Conservation (phyloP, 192 early-diverging fungal species). For the Chytriomyces confervae region DNA sequence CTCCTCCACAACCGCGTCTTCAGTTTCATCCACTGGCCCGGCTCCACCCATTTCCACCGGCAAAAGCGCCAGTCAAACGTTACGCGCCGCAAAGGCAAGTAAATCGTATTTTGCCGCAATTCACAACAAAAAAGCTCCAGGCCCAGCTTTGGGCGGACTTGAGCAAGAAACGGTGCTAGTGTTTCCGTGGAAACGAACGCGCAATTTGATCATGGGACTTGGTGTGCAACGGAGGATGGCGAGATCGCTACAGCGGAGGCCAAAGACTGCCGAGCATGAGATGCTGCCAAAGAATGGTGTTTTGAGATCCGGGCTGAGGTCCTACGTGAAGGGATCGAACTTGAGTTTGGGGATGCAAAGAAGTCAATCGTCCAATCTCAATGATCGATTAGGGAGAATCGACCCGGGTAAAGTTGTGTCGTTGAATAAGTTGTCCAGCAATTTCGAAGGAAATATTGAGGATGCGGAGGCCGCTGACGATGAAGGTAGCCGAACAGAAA, state of each 20-base stretch:
- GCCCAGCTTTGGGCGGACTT: constrained; percentile 3
- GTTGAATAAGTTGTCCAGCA: too few relatives aligned
- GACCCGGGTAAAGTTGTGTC: too few relatives aligned
- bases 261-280: neutral
- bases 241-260: neutral
- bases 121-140: constrained; percentile 1
- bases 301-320: neutral
- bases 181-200: constrained; percentile 20
- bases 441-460: neutral
- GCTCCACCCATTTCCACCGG: neutral
- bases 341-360: too few relatives aligned
- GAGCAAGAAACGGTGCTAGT: constrained; percentile 33
- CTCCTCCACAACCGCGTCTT: neutral
- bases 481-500: neutral
- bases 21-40: neutral
- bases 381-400: too few relatives aligned
- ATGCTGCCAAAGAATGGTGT: neutral
- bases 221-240: constrained; percentile 19
- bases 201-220: neutral
- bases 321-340: neutral
- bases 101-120: neutral
- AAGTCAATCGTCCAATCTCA: too few relatives aligned
- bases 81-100: neutral
- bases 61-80: neutral
- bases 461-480: neutral